These are phyloP conservation scores for Manihot esculenta DNA, from an alignment of 441 rosid genomes.

Conservation along the genomic window DNA sequence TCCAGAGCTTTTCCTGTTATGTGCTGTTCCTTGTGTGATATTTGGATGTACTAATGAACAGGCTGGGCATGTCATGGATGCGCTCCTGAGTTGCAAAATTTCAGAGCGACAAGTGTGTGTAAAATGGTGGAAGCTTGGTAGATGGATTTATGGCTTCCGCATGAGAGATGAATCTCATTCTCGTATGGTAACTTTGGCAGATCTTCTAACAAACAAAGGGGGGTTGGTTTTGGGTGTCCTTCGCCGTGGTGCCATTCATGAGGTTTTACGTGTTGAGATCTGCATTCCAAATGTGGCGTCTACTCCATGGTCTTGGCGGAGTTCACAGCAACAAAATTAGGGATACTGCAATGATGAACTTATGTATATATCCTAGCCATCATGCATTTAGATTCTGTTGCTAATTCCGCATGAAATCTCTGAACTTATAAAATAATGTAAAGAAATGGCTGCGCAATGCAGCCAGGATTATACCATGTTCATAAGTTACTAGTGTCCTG, in stretches of 20 bases:
- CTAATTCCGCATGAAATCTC: not conserved
- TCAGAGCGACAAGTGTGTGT: conserved; percentile 52
- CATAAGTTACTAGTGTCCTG: not conserved
- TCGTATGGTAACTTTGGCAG: conserved; percentile 43
- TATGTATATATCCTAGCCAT: not conserved
- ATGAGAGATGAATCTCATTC: conserved; percentile 59
- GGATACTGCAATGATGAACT: not conserved
- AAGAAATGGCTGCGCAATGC: not conserved
- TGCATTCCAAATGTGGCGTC: conserved; percentile 32
- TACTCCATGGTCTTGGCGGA: conserved; percentile 32
- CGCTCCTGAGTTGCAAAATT: conserved; percentile 41
- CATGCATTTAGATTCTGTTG: not conserved
- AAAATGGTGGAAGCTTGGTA: conserved; percentile 72
- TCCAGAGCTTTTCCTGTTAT: not conserved
- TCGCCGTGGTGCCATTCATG: conserved; percentile 64
- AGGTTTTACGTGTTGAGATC: conserved; percentile 62
- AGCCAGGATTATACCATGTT: not conserved
- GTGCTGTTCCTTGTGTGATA: not conserved
- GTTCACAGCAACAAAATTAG: conserved; percentile 11
- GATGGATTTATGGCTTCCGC: conserved; percentile 62
- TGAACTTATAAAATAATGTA: not conserved
- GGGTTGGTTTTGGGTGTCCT: conserved; percentile 53
- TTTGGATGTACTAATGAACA: conserved; percentile 20
- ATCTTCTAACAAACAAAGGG: conserved; percentile 42
- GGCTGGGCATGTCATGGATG: conserved; percentile 40